Percentiles rank a stretch among this genome's conserved stretches.
Conservation (phyloP, 805 yeast species). For the Candida taoyuanica region DNA sequence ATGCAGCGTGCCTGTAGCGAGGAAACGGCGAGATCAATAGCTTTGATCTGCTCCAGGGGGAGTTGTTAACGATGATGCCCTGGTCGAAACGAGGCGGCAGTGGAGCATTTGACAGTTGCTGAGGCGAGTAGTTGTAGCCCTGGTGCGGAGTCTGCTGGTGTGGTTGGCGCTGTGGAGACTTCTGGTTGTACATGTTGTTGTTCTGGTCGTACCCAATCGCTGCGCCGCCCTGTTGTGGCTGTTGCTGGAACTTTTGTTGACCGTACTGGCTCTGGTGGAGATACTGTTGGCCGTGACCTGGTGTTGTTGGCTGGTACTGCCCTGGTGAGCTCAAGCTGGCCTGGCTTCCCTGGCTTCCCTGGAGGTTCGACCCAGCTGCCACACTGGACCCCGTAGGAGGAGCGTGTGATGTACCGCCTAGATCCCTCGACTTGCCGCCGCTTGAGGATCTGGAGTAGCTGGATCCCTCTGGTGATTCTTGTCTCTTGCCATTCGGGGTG, state of each 20-base stretch:
- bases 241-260: slow-evolving; percentile 3
- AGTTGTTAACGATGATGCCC: slow-evolving; percentile 21
- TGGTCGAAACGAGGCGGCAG: slow-evolving; percentile 9
- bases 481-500: slow-evolving; percentile 5
- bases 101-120: slow-evolving; percentile 5
- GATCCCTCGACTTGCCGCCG: slow-evolving; percentile 6
- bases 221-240: slow-evolving; percentile 5
- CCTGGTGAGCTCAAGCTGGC: slow-evolving; percentile 7
- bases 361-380: not conserved
- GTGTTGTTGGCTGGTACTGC: slow-evolving; percentile 9
- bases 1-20: slow-evolving; percentile 87
- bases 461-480: slow-evolving; percentile 25
- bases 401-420: not conserved
- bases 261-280: not conserved
- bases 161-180: slow-evolving; percentile 21
- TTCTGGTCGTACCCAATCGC: slow-evolving; percentile 21
- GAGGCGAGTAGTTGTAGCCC: slow-evolving; percentile 8
- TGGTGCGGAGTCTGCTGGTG: slow-evolving; percentile 9
- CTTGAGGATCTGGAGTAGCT: slow-evolving; percentile 18
- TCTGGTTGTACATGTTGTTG: slow-evolving; percentile 22
- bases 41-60: slow-evolving; percentile 65
- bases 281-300: slow-evolving; percentile 3
- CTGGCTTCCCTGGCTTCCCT: slow-evolving; percentile 13
- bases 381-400: slow-evolving; percentile 1
- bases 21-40: slow-evolving; percentile 83